Evolutionary conservation across 1,139 yeast genomes (phyloP).

Genomic region (Suhomyces chickasaworum): DNA sequence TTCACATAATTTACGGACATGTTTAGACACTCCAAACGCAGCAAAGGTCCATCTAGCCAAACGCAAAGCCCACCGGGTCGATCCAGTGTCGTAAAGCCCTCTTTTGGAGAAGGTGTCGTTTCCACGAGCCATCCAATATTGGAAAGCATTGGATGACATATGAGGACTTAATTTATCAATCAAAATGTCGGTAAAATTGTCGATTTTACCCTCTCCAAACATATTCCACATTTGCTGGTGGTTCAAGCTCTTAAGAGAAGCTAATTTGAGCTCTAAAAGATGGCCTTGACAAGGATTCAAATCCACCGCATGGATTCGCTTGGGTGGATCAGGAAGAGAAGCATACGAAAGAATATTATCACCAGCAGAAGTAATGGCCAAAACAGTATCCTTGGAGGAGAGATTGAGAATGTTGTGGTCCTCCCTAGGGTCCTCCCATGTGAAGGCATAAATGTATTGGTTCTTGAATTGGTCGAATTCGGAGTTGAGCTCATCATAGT

Average conservation of each 20-base stretch:
- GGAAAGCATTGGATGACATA: slow-evolving; percentile 77
- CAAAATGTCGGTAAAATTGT: slow-evolving; percentile 48
- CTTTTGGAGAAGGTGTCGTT: slow-evolving; percentile 57
- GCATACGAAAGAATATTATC: slow-evolving; percentile 80
- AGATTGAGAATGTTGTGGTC: slow-evolving; percentile 68
- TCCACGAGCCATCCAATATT: slow-evolving; percentile 75
- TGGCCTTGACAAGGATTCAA: slow-evolving; percentile 83
- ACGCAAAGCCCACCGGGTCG: slow-evolving; percentile 83
- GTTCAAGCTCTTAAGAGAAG: slow-evolving; percentile 58
- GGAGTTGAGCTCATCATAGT: slow-evolving; percentile 70
- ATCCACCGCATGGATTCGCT: slow-evolving; percentile 80
- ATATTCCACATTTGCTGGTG: slow-evolving; percentile 68
- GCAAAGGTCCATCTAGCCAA: slow-evolving; percentile 62
- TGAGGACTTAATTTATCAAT: slow-evolving; percentile 62
- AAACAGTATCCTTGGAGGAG: slow-evolving; percentile 64
- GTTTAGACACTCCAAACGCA: slow-evolving; percentile 52
- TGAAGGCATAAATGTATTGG: slow-evolving; percentile 82
- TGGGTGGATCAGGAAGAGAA: slow-evolving; percentile 68
- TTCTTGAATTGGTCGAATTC: slow-evolving; percentile 70
- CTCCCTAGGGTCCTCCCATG: slow-evolving; percentile 90
- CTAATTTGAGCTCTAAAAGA: slow-evolving; percentile 73
- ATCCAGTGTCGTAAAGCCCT: slow-evolving; percentile 79
- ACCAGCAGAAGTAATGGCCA: slow-evolving; percentile 86
- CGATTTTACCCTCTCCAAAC: slow-evolving; percentile 74
- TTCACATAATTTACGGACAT: slow-evolving; percentile 58